Base-by-base conservation (phyloP, 805 yeast species). In the Kluyveromyces nonfermentans region DNA sequence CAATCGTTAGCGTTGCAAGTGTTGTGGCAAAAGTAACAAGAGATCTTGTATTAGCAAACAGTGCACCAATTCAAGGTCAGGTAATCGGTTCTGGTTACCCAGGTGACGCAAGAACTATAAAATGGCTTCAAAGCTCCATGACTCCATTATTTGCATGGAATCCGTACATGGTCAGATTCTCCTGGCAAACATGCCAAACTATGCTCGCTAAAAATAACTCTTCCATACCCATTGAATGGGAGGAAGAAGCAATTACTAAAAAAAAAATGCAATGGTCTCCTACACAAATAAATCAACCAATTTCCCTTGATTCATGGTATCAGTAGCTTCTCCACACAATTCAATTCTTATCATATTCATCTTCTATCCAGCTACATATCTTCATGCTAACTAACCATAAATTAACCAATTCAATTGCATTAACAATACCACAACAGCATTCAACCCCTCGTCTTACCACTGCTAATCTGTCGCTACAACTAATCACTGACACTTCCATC, bases 1-100 rank as follows among this genome's bases (percentile, higher is more conserved):
- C 97, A 1, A 80, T 87, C 43, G 99, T 93, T 7, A 83, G 95
- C 59, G 85, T 94, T 1, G 99, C 98, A 0, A 83, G 95, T 17
- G 85, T 93, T 39, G 89, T 89, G 37, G 99, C 99, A 8, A 93
- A 93, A 59, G 98, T 93, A 6, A 88, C 97, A 0, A 74, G 99
- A 57, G 99, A 93, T 60, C 63, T 75, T 37, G 72, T 42, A 49
- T 60, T 45, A 34, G 70, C 44, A 45, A 55, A 46, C 20, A 50
- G 47, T 16, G 49, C 49, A 47, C 43, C 6, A 31, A 45, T 33
- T 15, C 48, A 43, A 15, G 47, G 58, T 52, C 42, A 67, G 63
- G 25, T 78, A 80, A 35, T 58, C 66, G 98, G 98, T 1, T 85
- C 95, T 0, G 98, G 98, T 1, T 93, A 93, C 61, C 97, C 98